These are phyloP conservation scores for Acacia confusa DNA, from an alignment of 306 rosid species.

Conservation along the genomic window DNA sequence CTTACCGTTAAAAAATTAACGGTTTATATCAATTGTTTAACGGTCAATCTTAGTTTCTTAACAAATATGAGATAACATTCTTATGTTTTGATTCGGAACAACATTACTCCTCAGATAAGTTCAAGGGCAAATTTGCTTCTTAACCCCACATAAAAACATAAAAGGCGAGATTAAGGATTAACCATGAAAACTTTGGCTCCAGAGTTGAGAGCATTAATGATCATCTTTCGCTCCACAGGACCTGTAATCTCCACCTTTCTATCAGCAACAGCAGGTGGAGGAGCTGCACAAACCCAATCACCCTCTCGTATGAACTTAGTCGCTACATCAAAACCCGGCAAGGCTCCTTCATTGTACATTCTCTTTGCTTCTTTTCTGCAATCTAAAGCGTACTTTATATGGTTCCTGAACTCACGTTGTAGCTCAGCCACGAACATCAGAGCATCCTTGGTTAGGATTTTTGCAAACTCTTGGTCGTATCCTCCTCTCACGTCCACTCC, in stretches of 20 bases:
- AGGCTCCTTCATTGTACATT: constrained; percentile 67
- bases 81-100: too few species aligned
- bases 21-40: too few species aligned
- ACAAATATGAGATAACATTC: too few species aligned
- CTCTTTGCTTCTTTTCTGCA: constrained; percentile 73
- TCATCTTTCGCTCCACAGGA: constrained; percentile 87
- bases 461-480: constrained; percentile 63
- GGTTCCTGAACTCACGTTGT: constrained; percentile 76
- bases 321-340: constrained; percentile 78
- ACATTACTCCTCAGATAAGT: too few species aligned
- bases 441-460: constrained; percentile 74
- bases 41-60: accelerated
- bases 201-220: constrained; percentile 92
- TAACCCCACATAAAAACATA: too few species aligned
- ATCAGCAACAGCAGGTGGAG: constrained; percentile 68
- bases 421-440: constrained; percentile 64
- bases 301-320: constrained; percentile 63
- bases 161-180: background rate
- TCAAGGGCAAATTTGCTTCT: too few species aligned
- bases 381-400: constrained; percentile 66
- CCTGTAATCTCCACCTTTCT: constrained; percentile 92
- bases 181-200: constrained; percentile 97
- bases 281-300: constrained; percentile 69
- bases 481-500: constrained; percentile 78
- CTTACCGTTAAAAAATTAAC: too few species aligned